Conservation (phyloP, 768 basidiomycete species). For the Trametes sanguinea region DNA sequence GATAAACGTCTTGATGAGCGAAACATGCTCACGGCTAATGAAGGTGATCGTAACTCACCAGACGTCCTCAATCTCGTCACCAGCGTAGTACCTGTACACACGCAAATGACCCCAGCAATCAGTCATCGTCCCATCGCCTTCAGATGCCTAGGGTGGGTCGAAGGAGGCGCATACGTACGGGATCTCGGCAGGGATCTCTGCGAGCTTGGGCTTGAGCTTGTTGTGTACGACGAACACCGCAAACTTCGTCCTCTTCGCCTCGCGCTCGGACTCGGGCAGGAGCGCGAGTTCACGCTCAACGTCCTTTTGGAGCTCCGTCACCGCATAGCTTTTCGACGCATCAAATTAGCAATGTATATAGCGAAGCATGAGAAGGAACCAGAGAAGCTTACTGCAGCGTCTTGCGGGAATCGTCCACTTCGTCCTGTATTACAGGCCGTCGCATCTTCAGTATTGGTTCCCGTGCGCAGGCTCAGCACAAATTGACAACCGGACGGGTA, state of each 20-base stretch:
- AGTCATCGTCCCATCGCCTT: too few relatives aligned
- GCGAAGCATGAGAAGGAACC: neutral
- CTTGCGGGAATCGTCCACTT: constrained; percentile 86
- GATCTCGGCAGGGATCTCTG: constrained; percentile 63
- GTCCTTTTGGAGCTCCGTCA: constrained; percentile 87
- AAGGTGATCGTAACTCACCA: constrained; percentile 50
- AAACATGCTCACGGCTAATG: too few relatives aligned
- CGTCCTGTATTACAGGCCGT: constrained; percentile 54
- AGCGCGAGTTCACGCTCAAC: constrained; percentile 68
- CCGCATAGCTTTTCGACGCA: constrained; percentile 66
- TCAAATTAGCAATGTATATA: neutral
- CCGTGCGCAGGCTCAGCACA: neutral
- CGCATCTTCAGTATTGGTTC: neutral
- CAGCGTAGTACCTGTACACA: constrained; percentile 67
- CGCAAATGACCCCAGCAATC: neutral
- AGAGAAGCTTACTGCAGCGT: constrained; percentile 69
- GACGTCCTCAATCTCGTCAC: constrained; percentile 70
- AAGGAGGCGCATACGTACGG: constrained; percentile 47
- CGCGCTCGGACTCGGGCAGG: constrained; percentile 72
- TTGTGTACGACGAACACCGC: constrained; percentile 95
- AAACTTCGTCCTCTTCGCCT: constrained; percentile 73
- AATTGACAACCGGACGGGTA: constrained; percentile 9
- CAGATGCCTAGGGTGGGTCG: too few relatives aligned
- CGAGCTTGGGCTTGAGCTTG: constrained; percentile 87
- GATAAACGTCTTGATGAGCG: constrained; percentile 14